Conservation (phyloP, 2,329 filamentous ascomycete species). For the Seiridium cupressi region DNA sequence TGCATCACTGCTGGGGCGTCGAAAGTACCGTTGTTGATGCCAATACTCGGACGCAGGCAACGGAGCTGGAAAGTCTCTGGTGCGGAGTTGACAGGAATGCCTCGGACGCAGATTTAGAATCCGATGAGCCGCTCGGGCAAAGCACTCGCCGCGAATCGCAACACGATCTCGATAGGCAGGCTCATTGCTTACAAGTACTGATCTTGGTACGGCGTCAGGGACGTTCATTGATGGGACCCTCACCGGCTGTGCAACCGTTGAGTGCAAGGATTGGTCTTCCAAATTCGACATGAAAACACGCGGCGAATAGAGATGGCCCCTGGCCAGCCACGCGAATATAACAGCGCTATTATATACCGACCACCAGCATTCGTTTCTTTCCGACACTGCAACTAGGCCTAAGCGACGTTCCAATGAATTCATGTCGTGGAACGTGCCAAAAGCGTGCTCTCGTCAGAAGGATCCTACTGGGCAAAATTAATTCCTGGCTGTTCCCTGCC, state of each 20-base stretch:
- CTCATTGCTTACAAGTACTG: not conserved
- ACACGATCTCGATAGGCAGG: no score
- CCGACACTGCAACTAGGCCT: not conserved
- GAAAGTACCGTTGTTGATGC: not conserved
- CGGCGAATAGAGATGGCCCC: conserved; percentile 5
- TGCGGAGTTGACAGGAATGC: not conserved
- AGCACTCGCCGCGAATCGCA: no score
- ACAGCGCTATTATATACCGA: conserved; percentile 2
- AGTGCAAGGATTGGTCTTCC: not conserved
- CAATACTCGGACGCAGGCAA: not conserved
- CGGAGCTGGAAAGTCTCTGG: not conserved
- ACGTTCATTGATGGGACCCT: not conserved
- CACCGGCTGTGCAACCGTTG: not conserved
- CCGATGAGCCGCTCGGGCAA: no score
- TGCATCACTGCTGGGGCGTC: not conserved
- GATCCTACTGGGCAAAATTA: no score
- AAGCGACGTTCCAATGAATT: conserved; percentile 3
- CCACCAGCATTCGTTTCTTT: conserved; percentile 1
- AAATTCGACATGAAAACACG: conserved; percentile 3
- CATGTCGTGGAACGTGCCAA: not conserved
- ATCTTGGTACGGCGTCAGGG: not conserved
- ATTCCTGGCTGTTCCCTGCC: no score
- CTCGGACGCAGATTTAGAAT: not conserved
- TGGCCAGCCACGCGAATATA: conserved; percentile 5
- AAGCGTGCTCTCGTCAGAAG: no score